Evolutionary conservation across 2,329 filamentous ascomycete species (phyloP), one percentile per base, ranked within the genome.

Genomic region (Colletotrichum sp.): DNA sequence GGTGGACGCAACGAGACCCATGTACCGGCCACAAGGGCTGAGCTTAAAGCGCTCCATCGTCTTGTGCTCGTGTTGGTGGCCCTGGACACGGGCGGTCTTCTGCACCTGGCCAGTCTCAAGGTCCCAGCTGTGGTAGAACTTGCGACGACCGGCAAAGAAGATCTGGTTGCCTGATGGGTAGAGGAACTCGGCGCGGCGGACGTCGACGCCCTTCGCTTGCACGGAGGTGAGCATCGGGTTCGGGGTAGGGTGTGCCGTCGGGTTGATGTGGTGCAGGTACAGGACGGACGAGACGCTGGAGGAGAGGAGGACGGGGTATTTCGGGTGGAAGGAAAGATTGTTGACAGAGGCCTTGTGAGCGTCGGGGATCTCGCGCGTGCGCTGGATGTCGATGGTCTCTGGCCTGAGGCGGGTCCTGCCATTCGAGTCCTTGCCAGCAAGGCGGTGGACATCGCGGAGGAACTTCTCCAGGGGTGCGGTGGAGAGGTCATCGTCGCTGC

Each of bases 51-150:
- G 90, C 84, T 98, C 97, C 95, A 98, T 98, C 55, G 91, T 94
- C 80, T 93, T 94, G 84, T 98, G 96, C 84, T 98, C 95, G 71
- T 94, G 90, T 78, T 93, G 89, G 79, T 96, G 93, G 77, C 96
- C 92, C 82, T 94, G 91, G 75, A 97, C 87, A 82, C 94, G 89
- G 79, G 91, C 92, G 60, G 98, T 91, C 85, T 98, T 98, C 81
- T 96, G 94, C 65, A 99, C 92, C 15, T 89, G 88, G 59, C 97
- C 97, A 1, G 94, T 93, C 59, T 93, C 88, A 28, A 99, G 90
- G 81, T 98, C 93, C 97, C 97, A 99, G 79, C 94, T 93, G 85
- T 98, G 97, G 85, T 98, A 98, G 87, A 96, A 98, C 78, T 93
- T 93, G 66, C 97, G 92, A 44, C 96, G 93, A 48, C 96, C 96